Conservation (phyloP, 106 monocot genomes). For the Dendrobium officinale region DNA sequence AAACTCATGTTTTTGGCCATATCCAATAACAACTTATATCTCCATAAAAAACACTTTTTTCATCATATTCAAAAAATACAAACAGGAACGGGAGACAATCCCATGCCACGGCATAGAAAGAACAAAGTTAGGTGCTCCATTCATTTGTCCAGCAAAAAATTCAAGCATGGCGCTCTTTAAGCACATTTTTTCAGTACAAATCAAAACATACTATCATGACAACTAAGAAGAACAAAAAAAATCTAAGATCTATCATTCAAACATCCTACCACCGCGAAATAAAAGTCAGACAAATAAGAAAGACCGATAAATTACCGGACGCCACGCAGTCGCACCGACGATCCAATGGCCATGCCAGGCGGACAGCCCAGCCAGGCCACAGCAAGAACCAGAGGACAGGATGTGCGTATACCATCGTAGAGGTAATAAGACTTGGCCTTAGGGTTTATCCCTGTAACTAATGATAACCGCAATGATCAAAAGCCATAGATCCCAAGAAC, state of each 20-base stretch:
- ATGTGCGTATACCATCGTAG: constrained; percentile 39
- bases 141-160: too few species aligned
- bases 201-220: neutral
- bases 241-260: neutral
- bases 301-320: constrained; percentile 11
- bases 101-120: too few species aligned
- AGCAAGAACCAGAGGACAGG: constrained; percentile 29
- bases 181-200: too few species aligned
- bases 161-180: too few species aligned
- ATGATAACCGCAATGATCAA: constrained; percentile 38
- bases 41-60: too few species aligned
- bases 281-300: neutral
- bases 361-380: constrained; percentile 30
- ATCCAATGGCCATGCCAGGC: constrained; percentile 35
- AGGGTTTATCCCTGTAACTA: constrained; percentile 25
- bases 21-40: too few species aligned
- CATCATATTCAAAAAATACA: too few species aligned
- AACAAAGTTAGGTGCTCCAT: too few species aligned
- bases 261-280: neutral
- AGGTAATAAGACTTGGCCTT: constrained; percentile 12
- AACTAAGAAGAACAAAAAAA: neutral
- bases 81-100: too few species aligned
- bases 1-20: too few species aligned
- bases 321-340: constrained; percentile 26
- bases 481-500: constrained; percentile 40